Base-by-base conservation (phyloP, 192 early-diverging fungal genomes). In the Mortierella claussenii region DNA sequence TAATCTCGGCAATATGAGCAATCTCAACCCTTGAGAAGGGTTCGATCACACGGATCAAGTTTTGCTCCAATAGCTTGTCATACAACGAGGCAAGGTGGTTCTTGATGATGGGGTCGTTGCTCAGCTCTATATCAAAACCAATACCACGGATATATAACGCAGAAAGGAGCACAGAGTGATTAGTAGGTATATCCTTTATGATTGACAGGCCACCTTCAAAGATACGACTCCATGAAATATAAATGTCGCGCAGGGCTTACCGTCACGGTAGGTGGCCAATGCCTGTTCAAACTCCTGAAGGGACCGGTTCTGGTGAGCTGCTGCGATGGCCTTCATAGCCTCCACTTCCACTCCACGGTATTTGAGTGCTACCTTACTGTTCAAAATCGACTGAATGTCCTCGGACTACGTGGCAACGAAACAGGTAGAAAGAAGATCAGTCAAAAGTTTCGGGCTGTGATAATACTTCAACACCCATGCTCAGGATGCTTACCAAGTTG, bases 11-110 rank as follows among this genome's bases (percentile, higher is more conserved):
- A 65, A 99, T 91, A 75, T 98, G 96, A 18, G 89, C 73, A 76
- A 99, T 98, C 82, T 99, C 97, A 12, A 98, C 97, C 20, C 95
- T 85, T 47, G 96, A 97, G 73, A 94, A 99, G 23, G 98, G 98
- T 85, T 99, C 97, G 71, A 99, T 98, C 58, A 99, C 90, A 48
- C 96, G 92, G 27, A 96, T 81, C 68, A 99, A 79, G 81, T 99
- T 98, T 80, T 98, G 95, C 80, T 98, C 96, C 66, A 99, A 80
- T 30, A 99, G 85, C 21, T 92, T 97, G 71, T 99, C 97, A 79
- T 99, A 98, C 24, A 99, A 85, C 18, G 92, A 89, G 23, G 90
- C 91, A 60, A 99, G 83, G 70, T 99, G 98, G 58, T 83, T 88
- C 68, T 91, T 94, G 69, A 99, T 96, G 49, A 98, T 97, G 37